These are phyloP conservation scores for Prasinococcaceae sp. DNA, from an alignment of 139 green algal species.

Conservation along the genomic window DNA sequence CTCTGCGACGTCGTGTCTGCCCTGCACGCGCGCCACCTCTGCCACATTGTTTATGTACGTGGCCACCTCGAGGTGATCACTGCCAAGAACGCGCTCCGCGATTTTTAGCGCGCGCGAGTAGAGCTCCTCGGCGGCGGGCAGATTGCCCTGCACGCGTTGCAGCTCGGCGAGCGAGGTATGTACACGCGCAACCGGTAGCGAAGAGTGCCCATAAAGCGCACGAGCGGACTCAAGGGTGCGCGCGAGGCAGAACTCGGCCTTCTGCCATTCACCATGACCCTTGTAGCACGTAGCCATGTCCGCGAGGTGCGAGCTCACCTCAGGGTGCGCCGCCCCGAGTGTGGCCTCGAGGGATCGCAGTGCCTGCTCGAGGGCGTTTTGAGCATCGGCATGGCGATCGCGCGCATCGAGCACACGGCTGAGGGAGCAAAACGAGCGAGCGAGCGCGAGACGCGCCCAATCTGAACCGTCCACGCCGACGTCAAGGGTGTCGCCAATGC, in stretches of 20 bases:
- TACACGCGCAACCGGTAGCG: not conserved
- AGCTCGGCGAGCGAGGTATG: conserved; percentile 5
- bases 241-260: not conserved
- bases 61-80: not conserved
- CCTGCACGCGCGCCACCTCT: conserved; percentile 1
- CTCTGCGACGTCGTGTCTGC: not conserved
- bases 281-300: conserved; percentile 5
- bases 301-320: not conserved
- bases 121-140: not conserved
- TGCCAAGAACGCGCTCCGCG: not conserved
- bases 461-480: too few relatives aligned
- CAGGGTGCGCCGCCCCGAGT: conserved; percentile 4
- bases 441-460: too few relatives aligned
- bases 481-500: too few relatives aligned
- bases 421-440: too few relatives aligned
- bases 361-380: conserved; percentile 1
- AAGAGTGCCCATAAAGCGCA: not conserved
- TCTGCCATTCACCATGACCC: conserved; percentile 1
- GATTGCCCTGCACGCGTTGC: not conserved
- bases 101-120: conserved; percentile 3
- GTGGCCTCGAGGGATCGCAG: conserved; percentile 8
- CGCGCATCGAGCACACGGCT: too few relatives aligned
- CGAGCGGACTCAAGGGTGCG: not conserved
- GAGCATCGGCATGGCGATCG: too few relatives aligned
- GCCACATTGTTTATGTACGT: conserved; percentile 12